phyloP scores from a whole-genome alignment of 2,329 filamentous ascomycete species.

The Taxawa tesnikishii region DNA sequence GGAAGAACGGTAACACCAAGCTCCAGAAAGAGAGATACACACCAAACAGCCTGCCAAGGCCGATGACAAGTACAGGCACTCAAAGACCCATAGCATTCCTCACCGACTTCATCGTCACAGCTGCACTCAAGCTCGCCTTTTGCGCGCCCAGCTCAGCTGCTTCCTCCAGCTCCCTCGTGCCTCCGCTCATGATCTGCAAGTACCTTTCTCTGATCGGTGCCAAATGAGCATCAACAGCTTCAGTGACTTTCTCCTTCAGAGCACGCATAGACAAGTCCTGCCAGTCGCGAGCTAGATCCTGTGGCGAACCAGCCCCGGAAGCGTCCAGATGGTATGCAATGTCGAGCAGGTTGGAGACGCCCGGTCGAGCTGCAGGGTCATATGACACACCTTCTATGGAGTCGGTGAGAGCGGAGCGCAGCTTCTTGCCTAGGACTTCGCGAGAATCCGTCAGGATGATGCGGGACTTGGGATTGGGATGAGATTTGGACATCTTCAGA shows the following conservation, averaged over 20 bases:
- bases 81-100: conserved; percentile 30
- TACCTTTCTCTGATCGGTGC: conserved; percentile 46
- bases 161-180: conserved; percentile 42
- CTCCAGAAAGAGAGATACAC: too few relatives aligned
- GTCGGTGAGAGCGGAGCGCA: conserved; percentile 68
- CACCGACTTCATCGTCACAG: conserved; percentile 34
- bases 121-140: conserved; percentile 51
- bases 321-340: conserved; percentile 59
- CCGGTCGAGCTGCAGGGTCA: conserved; percentile 57
- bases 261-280: conserved; percentile 36
- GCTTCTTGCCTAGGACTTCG: conserved; percentile 53
- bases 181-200: conserved; percentile 34
- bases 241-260: conserved; percentile 53
- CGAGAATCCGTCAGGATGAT: conserved; percentile 69
- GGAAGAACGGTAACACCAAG: too few relatives aligned
- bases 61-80: too few relatives aligned
- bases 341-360: conserved; percentile 76
- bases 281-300: conserved; percentile 35
- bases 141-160: conserved; percentile 46
- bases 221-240: conserved; percentile 43
- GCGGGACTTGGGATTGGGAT: conserved; percentile 56
- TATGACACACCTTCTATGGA: conserved; percentile 56
- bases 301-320: conserved; percentile 24
- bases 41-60: too few relatives aligned
- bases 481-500: conserved; percentile 92